Evolutionary conservation across 768 basidiomycete genomes (phyloP), one percentile per base, ranked within the genome.

Genomic region (Boletus reticuloceps): DNA sequence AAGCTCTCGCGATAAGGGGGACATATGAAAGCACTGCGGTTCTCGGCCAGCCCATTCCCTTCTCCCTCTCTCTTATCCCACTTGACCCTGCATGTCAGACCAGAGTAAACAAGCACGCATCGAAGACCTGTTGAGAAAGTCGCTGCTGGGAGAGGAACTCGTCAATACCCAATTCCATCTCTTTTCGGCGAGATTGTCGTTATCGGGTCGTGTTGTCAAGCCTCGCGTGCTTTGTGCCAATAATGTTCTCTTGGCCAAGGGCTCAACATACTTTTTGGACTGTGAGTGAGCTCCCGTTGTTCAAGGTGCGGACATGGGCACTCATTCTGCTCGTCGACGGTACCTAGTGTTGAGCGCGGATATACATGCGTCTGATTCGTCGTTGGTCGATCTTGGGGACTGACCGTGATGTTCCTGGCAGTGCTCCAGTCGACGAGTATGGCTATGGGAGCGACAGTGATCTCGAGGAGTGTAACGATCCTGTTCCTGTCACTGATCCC

Each of bases 121-220:
- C 2, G 60, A 68, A 37, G 63, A 49, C 12, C 56, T 69, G 19
- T 36, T 69, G n/a, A 65, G 57, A 27, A 62, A 55, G 43, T 69
- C 60, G 9, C 55, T 69, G 16, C 56, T 70, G 27, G 67, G 67
- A 9, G 62, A 71, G 13, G 54, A 58, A 10, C 61, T 73, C 44
- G 14, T 64, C 34, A 61, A 72, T 52, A 69, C 71, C 3, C 65
- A 67, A 43, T 67, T 73, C 39, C 69, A 73, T 44, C 46, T 64
- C 4, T 73, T 59, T 36, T 68, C 68, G 0, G 31, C 64, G 5
- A 51, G 19, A 20, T 53, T 52, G 13, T 19, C 31, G 6, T 31
- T 41, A 12, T 39, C 56, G 3, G 41, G 59, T 11, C 50, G 34
- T 13, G 48, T 69, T 29, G 32, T 43, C 11, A 49, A 45, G 14